phyloP scores from a whole-genome alignment of 352 stramenopile genomes.

The Pythium phragmitis region DNA sequence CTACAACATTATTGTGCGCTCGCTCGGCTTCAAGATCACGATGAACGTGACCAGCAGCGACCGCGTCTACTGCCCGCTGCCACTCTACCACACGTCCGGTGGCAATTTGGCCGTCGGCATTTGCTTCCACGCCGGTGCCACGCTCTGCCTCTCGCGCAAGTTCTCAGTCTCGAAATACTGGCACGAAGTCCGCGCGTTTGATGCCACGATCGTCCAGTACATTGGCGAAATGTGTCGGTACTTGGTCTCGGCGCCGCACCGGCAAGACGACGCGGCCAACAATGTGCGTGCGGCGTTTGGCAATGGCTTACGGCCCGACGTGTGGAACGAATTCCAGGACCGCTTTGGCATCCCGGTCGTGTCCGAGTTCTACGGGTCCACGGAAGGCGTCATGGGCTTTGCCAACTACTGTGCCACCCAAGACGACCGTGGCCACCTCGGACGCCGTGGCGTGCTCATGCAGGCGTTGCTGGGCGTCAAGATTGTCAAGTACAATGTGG shows the following conservation, averaged over 20 bases:
- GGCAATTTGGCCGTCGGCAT: slow-evolving; percentile 80
- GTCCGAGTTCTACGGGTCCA: slow-evolving; percentile 92
- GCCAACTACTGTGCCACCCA: slow-evolving; percentile 71
- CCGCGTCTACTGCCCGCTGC: slow-evolving; percentile 75
- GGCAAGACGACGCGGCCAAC: slow-evolving; percentile 60
- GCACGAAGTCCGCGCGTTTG: slow-evolving; percentile 63
- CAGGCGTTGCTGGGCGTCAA: slow-evolving; percentile 64
- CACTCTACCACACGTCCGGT: slow-evolving; percentile 84
- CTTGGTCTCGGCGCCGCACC: slow-evolving; percentile 56
- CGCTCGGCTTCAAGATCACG: slow-evolving; percentile 56
- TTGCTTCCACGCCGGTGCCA: slow-evolving; percentile 74
- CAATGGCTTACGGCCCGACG: slow-evolving; percentile 88
- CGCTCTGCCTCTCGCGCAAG: slow-evolving; percentile 68
- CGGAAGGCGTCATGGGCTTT: slow-evolving; percentile 83
- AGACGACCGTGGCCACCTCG: slow-evolving; percentile 65
- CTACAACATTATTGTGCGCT: slow-evolving; percentile 65
- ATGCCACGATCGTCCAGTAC: slow-evolving; percentile 86
- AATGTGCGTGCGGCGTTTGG: slow-evolving; percentile 83
- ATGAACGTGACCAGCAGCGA: slow-evolving; percentile 61
- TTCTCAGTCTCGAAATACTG: slow-evolving; percentile 82
- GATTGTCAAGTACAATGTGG: slow-evolving; percentile 80
- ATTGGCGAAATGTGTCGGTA: slow-evolving; percentile 92
- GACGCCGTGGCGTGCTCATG: slow-evolving; percentile 46
- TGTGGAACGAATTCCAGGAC: slow-evolving; percentile 86
- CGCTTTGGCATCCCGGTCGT: slow-evolving; percentile 85